Evolutionary conservation across 2,329 filamentous ascomycete species (phyloP).

Genomic region (Domatiomyces catenatus): DNA sequence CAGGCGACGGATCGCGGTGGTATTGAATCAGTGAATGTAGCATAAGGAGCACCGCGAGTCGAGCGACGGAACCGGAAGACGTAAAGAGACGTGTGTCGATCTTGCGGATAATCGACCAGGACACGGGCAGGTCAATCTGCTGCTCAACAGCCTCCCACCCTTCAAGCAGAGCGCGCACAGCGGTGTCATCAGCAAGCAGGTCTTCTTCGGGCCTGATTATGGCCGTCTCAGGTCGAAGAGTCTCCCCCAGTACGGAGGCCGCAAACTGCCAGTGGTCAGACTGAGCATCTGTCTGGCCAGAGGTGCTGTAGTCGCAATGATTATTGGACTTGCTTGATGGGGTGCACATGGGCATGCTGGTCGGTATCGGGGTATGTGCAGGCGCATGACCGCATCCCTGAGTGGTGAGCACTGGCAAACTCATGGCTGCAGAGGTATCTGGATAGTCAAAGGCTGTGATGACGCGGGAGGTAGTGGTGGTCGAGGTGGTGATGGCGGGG

Average conservation of each 20-base stretch:
- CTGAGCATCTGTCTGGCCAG: no score
- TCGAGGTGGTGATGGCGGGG: no score
- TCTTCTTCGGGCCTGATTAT: constrained; percentile 3
- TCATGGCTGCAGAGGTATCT: no score
- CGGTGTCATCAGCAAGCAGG: constrained; percentile 4
- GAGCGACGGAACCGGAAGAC: neutral
- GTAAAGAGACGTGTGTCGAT: constrained; percentile 4
- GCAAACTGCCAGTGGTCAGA: constrained; percentile 14
- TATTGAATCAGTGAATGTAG: constrained; percentile 1
- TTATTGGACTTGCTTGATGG: no score
- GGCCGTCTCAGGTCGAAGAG: neutral
- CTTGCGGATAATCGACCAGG: constrained; percentile 3
- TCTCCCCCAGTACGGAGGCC: constrained; percentile 3
- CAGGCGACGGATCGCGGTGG: constrained; percentile 3
- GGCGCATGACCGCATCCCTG: no score
- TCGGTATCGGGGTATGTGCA: no score
- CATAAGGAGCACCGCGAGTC: constrained; percentile 2
- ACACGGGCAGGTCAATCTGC: constrained; percentile 2
- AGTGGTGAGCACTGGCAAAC: no score
- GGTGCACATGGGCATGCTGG: no score
- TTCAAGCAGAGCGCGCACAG: constrained; percentile 4
- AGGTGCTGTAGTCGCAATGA: no score
- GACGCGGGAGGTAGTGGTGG: no score
- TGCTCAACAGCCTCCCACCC: constrained; percentile 5
- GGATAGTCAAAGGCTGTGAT: no score